A percentile compares a stretch with the other conserved stretches of the same genome.
Conservation (phyloP, 495 filamentous ascomycete species). For the Endocarpon pusillum region DNA sequence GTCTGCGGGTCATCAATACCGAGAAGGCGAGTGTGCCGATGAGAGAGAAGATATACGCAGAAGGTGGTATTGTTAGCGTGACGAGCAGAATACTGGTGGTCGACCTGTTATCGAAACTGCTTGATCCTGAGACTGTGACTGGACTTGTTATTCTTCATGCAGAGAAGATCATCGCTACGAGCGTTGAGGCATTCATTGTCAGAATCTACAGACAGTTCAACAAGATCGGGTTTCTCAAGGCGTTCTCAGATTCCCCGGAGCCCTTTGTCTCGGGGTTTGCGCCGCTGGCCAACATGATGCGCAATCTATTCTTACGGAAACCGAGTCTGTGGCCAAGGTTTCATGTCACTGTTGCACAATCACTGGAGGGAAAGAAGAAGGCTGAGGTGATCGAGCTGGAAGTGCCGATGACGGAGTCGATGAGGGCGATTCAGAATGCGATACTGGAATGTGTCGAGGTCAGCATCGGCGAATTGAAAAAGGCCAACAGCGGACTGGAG, state of each 20-base stretch:
- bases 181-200: constrained; percentile 84
- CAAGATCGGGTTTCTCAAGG: constrained; percentile 83
- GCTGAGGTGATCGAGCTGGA: constrained; percentile 95
- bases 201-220: constrained; percentile 89
- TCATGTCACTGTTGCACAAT: constrained; percentile 72
- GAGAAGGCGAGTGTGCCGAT: constrained; percentile 74
- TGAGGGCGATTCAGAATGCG: constrained; percentile 84
- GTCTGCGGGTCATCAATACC: constrained; percentile 83
- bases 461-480: constrained; percentile 81
- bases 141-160: constrained; percentile 81
- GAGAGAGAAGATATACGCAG: constrained; percentile 74
- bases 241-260: constrained; percentile 89
- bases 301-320: constrained; percentile 80
- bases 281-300: constrained; percentile 78
- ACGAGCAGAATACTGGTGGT: constrained; percentile 91
- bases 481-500: constrained; percentile 72
- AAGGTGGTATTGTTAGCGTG: constrained; percentile 87
- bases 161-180: constrained; percentile 71
- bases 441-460: constrained; percentile 93
- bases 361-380: constrained; percentile 77
- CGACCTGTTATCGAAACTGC: constrained; percentile 65
- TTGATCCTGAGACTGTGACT: constrained; percentile 72
- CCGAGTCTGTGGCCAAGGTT: constrained; percentile 90
- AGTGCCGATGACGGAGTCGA: constrained; percentile 88
- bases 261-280: constrained; percentile 82